Conservation (phyloP, 768 basidiomycete genomes). For the Amanita jacksonii region DNA sequence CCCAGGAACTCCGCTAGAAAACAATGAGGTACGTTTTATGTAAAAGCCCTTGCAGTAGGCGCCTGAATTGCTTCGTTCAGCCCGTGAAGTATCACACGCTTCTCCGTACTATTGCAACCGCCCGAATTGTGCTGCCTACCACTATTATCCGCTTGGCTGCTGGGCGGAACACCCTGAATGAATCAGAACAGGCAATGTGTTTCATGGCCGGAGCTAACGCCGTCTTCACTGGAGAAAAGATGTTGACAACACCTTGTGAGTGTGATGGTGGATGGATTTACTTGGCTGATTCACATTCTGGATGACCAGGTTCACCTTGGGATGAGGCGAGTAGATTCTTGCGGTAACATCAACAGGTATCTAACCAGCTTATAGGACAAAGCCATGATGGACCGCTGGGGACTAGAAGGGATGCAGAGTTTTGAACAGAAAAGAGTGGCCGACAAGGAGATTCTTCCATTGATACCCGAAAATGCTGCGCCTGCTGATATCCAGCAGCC, state of each 20-base stretch:
- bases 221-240: constrained; percentile 95
- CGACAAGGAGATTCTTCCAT: constrained; percentile 35
- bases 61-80: constrained; percentile 28
- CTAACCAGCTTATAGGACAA: constrained; percentile 53
- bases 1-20: constrained; percentile 85
- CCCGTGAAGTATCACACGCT: constrained; percentile 75
- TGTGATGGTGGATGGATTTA: constrained; percentile 1
- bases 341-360: constrained; percentile 6
- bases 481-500: no score
- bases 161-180: constrained; percentile 79
- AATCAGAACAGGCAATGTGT: constrained; percentile 94
- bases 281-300: not conserved
- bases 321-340: constrained; percentile 52
- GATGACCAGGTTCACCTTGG: constrained; percentile 73
- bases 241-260: constrained; percentile 93
- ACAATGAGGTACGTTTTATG: constrained; percentile 56
- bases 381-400: constrained; percentile 90
- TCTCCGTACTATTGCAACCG: constrained; percentile 90
- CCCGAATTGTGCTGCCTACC: constrained; percentile 81
- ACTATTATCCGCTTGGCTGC: constrained; percentile 96
- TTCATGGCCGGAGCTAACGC: constrained; percentile 99
- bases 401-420: constrained; percentile 82
- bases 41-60: constrained; percentile 33
- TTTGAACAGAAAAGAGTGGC: constrained; percentile 69
- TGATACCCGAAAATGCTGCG: constrained; percentile 2